Evolutionary conservation across 2,329 filamentous ascomycete genomes (phyloP), one percentile per base, ranked within the genome.

Genomic region (Cryphonectria nitschkei): DNA sequence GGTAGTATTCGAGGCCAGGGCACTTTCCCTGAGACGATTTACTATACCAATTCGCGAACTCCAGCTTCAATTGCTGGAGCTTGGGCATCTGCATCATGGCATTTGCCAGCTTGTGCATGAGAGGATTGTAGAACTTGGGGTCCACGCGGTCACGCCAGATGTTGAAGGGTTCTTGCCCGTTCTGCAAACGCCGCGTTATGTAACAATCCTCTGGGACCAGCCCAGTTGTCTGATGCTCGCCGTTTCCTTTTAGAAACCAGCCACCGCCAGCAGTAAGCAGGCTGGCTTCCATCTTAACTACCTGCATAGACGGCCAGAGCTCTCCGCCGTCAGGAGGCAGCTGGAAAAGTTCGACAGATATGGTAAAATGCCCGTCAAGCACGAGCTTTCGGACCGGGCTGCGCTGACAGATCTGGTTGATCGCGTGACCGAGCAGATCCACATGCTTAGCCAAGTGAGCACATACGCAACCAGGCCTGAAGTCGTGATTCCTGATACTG

Each of bases 61-160:
- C 26, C 26, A 58, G 26, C 54, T 34, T 58, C 54, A 58, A 19
- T 16, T 29, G 54, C 54, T 58, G 54, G 16, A 58, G 54, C 54
- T 34, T 58, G 26, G 54, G 54, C 54, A 58, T 58, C 54, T 26
- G 54, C 26, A 58, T 29, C 54, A 58, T 58, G 54, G 54, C 54
- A 1, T 58, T 19, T 16, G 54, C 29, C 26, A 58, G 9, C 14
- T 8, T 58, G 6, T 32, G 29, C 54, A 58, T 34, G 29, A 58
- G 54, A 16, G 54, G 54, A 19, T 32, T 16, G 26, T 58, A 58
- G 29, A 7, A 32, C 2, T 8, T 19, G 1, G 54, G 54, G 5
- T 58, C 26, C 54, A 58, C 54, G 16, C 54, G 14, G 7, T 58
- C 29, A 2, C 54, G 54, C 54, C 54, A 56, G 13, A 58, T 29